A percentile compares a stretch with the other conserved stretches of the same genome.
Evolutionary conservation across 2,329 filamentous ascomycete species (phyloP).

Genomic region (Diaporthe sp.): DNA sequence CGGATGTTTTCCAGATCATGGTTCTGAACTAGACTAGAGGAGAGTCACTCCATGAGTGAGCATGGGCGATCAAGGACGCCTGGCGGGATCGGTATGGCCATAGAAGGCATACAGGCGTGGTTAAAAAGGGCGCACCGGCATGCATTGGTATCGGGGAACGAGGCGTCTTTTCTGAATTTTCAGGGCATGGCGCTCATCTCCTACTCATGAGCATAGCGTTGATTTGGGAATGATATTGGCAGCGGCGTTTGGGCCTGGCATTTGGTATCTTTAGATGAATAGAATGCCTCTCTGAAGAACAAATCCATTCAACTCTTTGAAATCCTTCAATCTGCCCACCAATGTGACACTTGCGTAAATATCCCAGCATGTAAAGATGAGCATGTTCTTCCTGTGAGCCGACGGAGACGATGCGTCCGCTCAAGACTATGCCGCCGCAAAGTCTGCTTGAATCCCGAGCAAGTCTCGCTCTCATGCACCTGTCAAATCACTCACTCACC

Average conservation of each 20-base stretch:
- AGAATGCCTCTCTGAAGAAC: constrained; percentile 41
- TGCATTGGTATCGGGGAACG: background rate
- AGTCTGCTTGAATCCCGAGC: background rate
- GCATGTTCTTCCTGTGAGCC: background rate
- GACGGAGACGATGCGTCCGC: background rate
- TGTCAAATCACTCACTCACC: background rate
- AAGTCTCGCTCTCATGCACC: background rate
- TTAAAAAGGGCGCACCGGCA: background rate
- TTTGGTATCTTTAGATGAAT: constrained; percentile 15
- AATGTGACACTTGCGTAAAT: background rate
- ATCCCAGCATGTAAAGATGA: no score
- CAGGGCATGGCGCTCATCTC: constrained; percentile 28
- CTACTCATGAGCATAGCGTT: constrained; percentile 33
- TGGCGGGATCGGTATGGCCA: background rate
- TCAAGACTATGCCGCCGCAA: background rate
- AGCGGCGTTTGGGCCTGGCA: constrained; percentile 18
- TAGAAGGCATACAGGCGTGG: background rate
- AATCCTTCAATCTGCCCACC: background rate
- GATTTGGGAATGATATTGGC: background rate
- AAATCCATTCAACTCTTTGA: constrained; percentile 26
- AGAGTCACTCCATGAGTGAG: background rate
- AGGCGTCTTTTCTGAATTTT: background rate
- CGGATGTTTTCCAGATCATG: constrained; percentile 56
- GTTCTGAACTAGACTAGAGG: constrained; percentile 49
- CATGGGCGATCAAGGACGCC: background rate